Evolutionary conservation across 768 basidiomycete genomes (phyloP).

Genomic region (Hebeloma cylindrosporum): DNA sequence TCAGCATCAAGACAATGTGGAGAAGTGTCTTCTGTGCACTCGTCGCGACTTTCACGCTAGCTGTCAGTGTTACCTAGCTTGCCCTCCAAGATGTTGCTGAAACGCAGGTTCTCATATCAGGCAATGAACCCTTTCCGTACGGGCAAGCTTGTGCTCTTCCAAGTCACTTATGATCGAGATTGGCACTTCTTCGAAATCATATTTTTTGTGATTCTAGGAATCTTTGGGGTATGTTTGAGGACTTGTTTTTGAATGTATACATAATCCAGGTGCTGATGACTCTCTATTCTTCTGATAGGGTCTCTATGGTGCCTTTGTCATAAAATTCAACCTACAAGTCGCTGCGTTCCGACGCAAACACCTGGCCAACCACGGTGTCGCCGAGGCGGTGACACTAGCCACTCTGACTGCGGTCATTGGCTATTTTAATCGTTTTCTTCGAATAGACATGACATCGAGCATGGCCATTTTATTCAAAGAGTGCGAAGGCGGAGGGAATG

Average conservation of each 20-base stretch:
- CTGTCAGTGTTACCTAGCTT: conserved; percentile 57
- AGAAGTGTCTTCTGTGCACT: conserved; percentile 95
- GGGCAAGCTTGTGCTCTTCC: conserved; percentile 96
- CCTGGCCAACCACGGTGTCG: conserved; percentile 77
- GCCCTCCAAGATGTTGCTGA: neutral
- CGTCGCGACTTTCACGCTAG: conserved; percentile 93
- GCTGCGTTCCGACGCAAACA: conserved; percentile 94
- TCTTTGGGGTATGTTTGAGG: conserved; percentile 77
- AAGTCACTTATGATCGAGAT: conserved; percentile 94
- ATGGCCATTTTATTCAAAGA: conserved; percentile 94
- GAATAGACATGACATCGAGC: conserved; percentile 97
- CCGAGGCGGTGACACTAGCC: conserved; percentile 87
- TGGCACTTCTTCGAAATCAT: conserved; percentile 99
- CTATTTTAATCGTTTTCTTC: conserved; percentile 91
- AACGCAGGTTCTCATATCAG: conserved; percentile 39
- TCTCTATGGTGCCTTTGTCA: conserved; percentile 93
- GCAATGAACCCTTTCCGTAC: conserved; percentile 99
- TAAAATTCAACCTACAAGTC: conserved; percentile 95
- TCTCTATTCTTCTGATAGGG: conserved; percentile 61
- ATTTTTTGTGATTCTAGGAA: conserved; percentile 91
- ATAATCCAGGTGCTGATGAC: conserved; percentile 13
- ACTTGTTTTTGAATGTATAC: neutral
- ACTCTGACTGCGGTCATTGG: conserved; percentile 88
- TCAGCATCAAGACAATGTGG: conserved; percentile 99
- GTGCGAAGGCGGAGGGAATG: conserved; percentile 92